phyloP scores from a whole-genome alignment of 2,329 filamentous ascomycete species.

The Herpotrichia juniperi region DNA sequence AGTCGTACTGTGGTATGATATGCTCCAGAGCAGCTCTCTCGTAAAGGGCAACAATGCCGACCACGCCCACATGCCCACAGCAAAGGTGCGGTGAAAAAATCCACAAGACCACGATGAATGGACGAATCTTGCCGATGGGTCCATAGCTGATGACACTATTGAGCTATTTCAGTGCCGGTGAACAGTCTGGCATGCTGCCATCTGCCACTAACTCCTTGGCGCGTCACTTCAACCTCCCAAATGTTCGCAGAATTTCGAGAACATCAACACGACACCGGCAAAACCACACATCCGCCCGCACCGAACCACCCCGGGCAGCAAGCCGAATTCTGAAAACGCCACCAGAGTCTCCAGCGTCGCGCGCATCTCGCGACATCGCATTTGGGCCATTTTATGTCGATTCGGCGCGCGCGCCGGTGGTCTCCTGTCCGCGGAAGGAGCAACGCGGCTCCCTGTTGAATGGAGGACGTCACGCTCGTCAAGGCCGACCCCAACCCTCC shows the following conservation, averaged over 20 bases:
- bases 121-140: too few species aligned
- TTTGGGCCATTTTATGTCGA: slow-evolving; percentile 33
- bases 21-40: too few species aligned
- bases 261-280: slow-evolving; percentile 32
- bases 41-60: too few species aligned
- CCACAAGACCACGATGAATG: too few species aligned
- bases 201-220: slow-evolving; percentile 12
- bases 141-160: too few species aligned
- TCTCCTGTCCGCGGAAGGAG: slow-evolving; percentile 17
- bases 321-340: slow-evolving; percentile 37
- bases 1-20: too few species aligned
- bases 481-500: slow-evolving; percentile 32
- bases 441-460: slow-evolving; percentile 28
- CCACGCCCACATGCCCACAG: too few species aligned
- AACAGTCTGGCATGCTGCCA: too few species aligned
- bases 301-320: slow-evolving; percentile 29
- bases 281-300: slow-evolving; percentile 27
- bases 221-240: slow-evolving; percentile 1
- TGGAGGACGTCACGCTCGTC: slow-evolving; percentile 38
- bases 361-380: slow-evolving; percentile 28
- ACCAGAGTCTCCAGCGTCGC: slow-evolving; percentile 21
- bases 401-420: slow-evolving; percentile 39
- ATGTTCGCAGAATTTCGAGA: slow-evolving; percentile 20
- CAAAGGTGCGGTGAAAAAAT: too few species aligned
- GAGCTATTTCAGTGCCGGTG: neutral